Percentiles rank a stretch among this genome's conserved stretches.
These are phyloP conservation scores for Colletotrichum horii DNA, from an alignment of 2,329 filamentous ascomycete genomes.

Conservation along the genomic window DNA sequence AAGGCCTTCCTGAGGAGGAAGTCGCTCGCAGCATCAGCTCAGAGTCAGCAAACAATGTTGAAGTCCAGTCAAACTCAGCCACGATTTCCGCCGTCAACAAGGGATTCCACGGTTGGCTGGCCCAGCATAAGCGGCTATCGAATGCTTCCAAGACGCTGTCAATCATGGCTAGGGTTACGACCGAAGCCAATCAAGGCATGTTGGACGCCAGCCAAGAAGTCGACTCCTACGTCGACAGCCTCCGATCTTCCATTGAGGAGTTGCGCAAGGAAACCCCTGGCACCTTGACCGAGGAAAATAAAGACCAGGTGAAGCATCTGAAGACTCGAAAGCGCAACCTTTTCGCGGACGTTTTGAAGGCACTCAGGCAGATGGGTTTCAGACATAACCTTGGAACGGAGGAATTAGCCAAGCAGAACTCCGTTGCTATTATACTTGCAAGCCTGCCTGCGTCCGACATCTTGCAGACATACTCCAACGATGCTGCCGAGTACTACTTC, in stretches of 20 bases:
- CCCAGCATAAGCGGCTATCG: conserved; percentile 68
- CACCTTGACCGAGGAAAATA: conserved; percentile 85
- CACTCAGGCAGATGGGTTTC: conserved; percentile 87
- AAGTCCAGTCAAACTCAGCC: conserved; percentile 14
- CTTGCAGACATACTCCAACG: conserved; percentile 25
- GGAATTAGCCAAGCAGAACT: conserved; percentile 74
- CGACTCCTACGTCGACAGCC: conserved; percentile 70
- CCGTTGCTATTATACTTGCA: conserved; percentile 73
- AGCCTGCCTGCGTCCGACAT: conserved; percentile 29
- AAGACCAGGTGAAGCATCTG: conserved; percentile 81
- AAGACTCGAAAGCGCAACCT: conserved; percentile 90
- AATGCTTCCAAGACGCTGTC: conserved; percentile 72
- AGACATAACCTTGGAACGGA: conserved; percentile 80
- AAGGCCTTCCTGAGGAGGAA: conserved; percentile 61
- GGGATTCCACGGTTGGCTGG: conserved; percentile 41
- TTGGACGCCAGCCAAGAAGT: conserved; percentile 40
- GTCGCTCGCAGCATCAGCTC: background rate
- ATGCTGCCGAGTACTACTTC: conserved; percentile 72
- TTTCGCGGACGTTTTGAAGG: conserved; percentile 86
- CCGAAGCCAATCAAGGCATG: background rate
- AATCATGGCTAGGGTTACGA: conserved; percentile 73
- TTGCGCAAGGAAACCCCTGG: conserved; percentile 85
- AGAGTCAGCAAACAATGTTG: conserved; percentile 26
- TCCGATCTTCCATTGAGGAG: conserved; percentile 72
- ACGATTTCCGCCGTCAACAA: conserved; percentile 36